A percentile compares a stretch with the other conserved stretches of the same genome.
phyloP scores from a whole-genome alignment of 1,284 basidiomycete species.

The Ceratobasidium sp. region DNA sequence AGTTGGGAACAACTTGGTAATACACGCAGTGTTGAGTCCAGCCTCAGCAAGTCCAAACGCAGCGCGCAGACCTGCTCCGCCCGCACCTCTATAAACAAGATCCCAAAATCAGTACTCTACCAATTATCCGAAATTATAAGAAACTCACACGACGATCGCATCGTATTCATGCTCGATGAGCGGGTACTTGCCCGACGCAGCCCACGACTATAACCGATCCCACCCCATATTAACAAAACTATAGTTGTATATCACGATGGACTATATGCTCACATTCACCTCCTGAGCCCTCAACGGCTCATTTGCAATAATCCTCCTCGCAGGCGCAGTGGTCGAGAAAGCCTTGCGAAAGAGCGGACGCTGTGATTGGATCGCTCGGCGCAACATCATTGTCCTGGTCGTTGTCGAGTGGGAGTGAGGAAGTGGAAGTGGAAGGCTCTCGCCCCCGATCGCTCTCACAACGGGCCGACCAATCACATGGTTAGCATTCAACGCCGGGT shows the following conservation, averaged over 20 bases:
- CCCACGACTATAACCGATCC: constrained; percentile 46
- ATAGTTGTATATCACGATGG: too few relatives aligned
- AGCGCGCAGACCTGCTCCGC: constrained; percentile 97
- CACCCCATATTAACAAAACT: too few relatives aligned
- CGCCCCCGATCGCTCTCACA: constrained; percentile 32
- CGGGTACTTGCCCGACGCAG: constrained; percentile 67
- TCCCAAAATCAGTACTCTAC: constrained; percentile 38
- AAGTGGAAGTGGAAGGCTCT: constrained; percentile 18
- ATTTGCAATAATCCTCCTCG: constrained; percentile 76
- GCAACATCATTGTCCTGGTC: constrained; percentile 14
- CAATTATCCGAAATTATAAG: constrained; percentile 39
- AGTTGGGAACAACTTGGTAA: constrained; percentile 99
- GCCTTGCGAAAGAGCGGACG: constrained; percentile 52
- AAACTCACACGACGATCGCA: constrained; percentile 92
- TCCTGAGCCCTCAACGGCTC: constrained; percentile 87
- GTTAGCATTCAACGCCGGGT: constrained; percentile 26
- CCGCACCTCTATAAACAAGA: constrained; percentile 86
- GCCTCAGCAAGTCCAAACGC: constrained; percentile 99
- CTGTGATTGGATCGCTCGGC: constrained; percentile 31
- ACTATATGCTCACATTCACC: constrained; percentile 78
- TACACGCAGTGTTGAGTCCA: constrained; percentile 98
- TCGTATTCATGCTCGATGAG: constrained; percentile 99
- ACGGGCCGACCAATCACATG: constrained; percentile 41
- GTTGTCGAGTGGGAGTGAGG: constrained; percentile 23
- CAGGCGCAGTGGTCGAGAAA: constrained; percentile 74